A percentile compares a stretch with the other conserved stretches of the same genome.
These are phyloP conservation scores for Phragmites australis DNA, from an alignment of 176 grass and related monocot genomes.

Conservation along the genomic window DNA sequence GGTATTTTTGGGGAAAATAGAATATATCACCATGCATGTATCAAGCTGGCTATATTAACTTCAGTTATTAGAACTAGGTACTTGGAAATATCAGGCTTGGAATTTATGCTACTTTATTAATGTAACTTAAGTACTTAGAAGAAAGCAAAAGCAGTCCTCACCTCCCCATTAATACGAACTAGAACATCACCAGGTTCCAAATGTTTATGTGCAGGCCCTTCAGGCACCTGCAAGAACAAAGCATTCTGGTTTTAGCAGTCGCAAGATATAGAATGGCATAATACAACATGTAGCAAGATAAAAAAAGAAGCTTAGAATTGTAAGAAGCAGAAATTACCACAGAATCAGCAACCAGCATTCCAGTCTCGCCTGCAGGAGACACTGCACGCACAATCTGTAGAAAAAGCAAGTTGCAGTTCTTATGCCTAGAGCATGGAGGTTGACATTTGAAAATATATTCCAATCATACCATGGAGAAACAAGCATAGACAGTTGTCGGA, in stretches of 20 bases:
- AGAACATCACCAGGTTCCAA: slow-evolving; percentile 97
- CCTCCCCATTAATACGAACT: slow-evolving; percentile 84
- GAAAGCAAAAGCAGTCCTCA: slow-evolving; percentile 30
- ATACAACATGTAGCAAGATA: slow-evolving; percentile 18
- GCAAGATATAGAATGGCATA: slow-evolving; percentile 8
- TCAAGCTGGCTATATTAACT: slow-evolving; percentile 6
- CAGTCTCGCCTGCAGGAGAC: slow-evolving; percentile 83
- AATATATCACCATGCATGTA: not conserved
- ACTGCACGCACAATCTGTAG: slow-evolving; percentile 75
- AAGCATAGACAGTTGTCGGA: slow-evolving; percentile 11
- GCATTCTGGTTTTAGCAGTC: slow-evolving; percentile 16
- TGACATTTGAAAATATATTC: slow-evolving; percentile 33
- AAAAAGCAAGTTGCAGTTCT: slow-evolving; percentile 15
- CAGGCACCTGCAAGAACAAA: slow-evolving; percentile 73
- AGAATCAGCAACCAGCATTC: slow-evolving; percentile 97
- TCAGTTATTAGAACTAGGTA: not conserved
- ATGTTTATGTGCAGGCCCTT: slow-evolving; percentile 86
- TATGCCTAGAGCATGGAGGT: slow-evolving; percentile 4
- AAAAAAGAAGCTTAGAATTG: slow-evolving; percentile 31
- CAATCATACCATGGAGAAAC: slow-evolving; percentile 6
- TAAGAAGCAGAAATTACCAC: slow-evolving; percentile 70
- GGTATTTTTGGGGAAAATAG: not conserved
- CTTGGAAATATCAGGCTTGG: slow-evolving; percentile 1
- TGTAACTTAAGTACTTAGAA: not conserved
- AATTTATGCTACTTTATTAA: slow-evolving; percentile 13